Evolutionary conservation across 208 protist species (phyloP).

Genomic region (Naegleria gruberi): DNA sequence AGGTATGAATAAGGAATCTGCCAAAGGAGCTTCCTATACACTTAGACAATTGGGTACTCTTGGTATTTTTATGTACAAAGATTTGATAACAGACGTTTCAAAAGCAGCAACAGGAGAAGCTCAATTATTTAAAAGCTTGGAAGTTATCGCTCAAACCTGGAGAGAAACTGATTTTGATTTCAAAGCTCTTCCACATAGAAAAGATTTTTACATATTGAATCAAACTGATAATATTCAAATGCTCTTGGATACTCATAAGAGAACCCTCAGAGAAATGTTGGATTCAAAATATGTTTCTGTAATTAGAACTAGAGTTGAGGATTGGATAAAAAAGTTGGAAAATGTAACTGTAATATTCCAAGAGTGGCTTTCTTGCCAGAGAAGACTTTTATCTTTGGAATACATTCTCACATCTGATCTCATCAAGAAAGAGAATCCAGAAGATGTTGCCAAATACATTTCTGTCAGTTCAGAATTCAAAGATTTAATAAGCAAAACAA

Average conservation of each 20-base stretch:
- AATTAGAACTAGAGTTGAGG: slow-evolving; percentile 67
- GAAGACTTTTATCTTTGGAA: slow-evolving; percentile 94
- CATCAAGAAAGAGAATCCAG: slow-evolving; percentile 85
- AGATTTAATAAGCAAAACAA: slow-evolving; percentile 68
- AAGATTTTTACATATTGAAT: slow-evolving; percentile 77
- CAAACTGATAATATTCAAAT: slow-evolving; percentile 77
- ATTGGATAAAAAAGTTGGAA: slow-evolving; percentile 72
- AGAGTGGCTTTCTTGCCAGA: slow-evolving; percentile 88
- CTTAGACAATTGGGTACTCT: slow-evolving; percentile 52
- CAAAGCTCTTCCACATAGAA: slow-evolving; percentile 68
- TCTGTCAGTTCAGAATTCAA: slow-evolving; percentile 75
- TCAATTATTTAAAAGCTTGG: slow-evolving; percentile 76
- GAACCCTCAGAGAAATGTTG: slow-evolving; percentile 41
- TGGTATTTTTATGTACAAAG: slow-evolving; percentile 68
- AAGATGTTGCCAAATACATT: slow-evolving; percentile 74
- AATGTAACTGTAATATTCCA: slow-evolving; percentile 77
- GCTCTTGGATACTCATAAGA: slow-evolving; percentile 13
- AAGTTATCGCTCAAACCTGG: slow-evolving; percentile 73
- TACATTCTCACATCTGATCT: slow-evolving; percentile 94
- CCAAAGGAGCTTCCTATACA: slow-evolving; percentile 68
- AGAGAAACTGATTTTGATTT: slow-evolving; percentile 57
- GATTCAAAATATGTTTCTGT: slow-evolving; percentile 72
- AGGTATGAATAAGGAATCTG: slow-evolving; percentile 62
- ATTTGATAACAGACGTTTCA: slow-evolving; percentile 69
- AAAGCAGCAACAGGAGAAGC: slow-evolving; percentile 80